Conservation (phyloP, 257 asterid species). For the Petunia axillaris region DNA sequence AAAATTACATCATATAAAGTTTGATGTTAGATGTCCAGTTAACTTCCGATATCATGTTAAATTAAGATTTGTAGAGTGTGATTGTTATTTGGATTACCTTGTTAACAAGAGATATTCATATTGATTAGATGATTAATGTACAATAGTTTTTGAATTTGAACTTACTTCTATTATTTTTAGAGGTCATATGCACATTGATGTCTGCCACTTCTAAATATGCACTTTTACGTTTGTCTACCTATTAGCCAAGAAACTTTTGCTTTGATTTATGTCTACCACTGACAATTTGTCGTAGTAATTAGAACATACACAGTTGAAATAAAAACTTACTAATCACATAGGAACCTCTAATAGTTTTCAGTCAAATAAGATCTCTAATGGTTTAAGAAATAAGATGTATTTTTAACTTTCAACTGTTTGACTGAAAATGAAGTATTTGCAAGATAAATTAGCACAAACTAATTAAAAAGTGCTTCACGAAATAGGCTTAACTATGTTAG, state of each 20-base stretch:
- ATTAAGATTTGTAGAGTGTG: not conserved
- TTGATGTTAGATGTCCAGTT: no score
- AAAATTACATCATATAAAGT: no score
- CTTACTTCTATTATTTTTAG: no score
- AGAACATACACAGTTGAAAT: not conserved
- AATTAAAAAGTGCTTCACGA: not conserved
- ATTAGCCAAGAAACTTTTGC: not conserved
- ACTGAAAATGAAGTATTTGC: not conserved
- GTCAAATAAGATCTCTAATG: not conserved
- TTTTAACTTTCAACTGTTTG: not conserved
- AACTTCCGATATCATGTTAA: no score
- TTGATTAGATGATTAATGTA: no score
- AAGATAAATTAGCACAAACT: not conserved
- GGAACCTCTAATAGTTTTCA: not conserved
- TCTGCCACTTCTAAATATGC: no score
- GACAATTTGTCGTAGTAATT: not conserved
- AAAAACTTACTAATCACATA: not conserved
- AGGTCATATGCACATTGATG: no score
- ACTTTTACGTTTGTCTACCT: not conserved
- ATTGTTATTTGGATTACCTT: not conserved
- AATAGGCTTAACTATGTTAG: not conserved
- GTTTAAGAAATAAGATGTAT: not conserved
- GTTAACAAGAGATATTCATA: no score
- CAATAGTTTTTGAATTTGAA: no score
- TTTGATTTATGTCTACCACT: not conserved